Percentiles rank a stretch among this genome's conserved stretches.
Conservation (phyloP, 1,139 yeast genomes). For the Hyphopichia burtonii region DNA sequence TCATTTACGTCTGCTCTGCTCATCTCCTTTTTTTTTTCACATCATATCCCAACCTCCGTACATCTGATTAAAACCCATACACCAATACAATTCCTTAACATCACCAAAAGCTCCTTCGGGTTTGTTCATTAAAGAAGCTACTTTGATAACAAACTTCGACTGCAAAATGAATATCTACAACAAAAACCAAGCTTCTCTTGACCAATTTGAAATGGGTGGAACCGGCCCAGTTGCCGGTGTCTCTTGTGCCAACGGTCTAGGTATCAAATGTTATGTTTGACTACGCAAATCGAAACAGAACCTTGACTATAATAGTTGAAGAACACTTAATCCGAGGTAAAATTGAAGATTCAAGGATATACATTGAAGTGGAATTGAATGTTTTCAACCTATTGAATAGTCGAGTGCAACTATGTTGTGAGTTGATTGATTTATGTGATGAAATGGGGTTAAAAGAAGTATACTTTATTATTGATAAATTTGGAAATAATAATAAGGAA, state of each 20-base stretch:
- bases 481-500: not conserved
- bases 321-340: not conserved
- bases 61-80: too few relatives aligned
- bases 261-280: slow-evolving; percentile 17
- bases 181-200: not conserved
- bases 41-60: not conserved
- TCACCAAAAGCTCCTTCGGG: too few relatives aligned
- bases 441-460: slow-evolving; percentile 1
- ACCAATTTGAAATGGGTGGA: not conserved
- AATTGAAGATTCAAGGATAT: not conserved
- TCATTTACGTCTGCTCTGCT: not conserved
- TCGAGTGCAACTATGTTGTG: slow-evolving; percentile 1
- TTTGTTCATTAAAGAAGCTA: too few relatives aligned
- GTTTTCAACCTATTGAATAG: slow-evolving; percentile 1
- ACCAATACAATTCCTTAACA: not conserved
- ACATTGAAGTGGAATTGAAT: not conserved
- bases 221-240: not conserved
- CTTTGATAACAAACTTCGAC: too few relatives aligned
- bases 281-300: slow-evolving; percentile 7
- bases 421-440: slow-evolving; percentile 4
- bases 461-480: slow-evolving; percentile 2
- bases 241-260: slow-evolving; percentile 2
- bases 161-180: slow-evolving; percentile 1
- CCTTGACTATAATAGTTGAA: not conserved
- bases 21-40: not conserved